Conservation (phyloP, 2,329 filamentous ascomycete species). For the Amylocarpus encephaloides region DNA sequence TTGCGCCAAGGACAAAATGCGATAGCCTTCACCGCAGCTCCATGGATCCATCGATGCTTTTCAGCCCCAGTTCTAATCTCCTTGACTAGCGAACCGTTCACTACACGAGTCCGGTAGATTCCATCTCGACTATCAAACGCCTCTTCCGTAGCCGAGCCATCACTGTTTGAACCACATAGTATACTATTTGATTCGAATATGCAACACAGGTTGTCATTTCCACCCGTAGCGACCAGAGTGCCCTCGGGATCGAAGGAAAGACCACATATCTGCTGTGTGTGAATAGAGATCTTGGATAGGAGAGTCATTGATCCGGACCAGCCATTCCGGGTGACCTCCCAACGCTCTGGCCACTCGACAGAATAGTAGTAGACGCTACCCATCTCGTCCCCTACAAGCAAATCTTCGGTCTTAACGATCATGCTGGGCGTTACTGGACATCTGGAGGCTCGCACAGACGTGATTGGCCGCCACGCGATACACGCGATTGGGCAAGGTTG, state of each 20-base stretch:
- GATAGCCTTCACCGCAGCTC: slow-evolving; percentile 90
- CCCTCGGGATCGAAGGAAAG: slow-evolving; percentile 81
- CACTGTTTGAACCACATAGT: slow-evolving; percentile 11
- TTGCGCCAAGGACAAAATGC: slow-evolving; percentile 94
- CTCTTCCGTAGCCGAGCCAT: slow-evolving; percentile 15
- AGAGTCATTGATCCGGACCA: slow-evolving; percentile 77
- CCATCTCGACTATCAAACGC: slow-evolving; percentile 22
- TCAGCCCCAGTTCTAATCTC: slow-evolving; percentile 50
- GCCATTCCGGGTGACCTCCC: slow-evolving; percentile 55
- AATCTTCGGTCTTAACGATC: slow-evolving; percentile 66
- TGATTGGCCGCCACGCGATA: slow-evolving; percentile 70
- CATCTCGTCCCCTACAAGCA: slow-evolving; percentile 77
- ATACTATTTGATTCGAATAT: slow-evolving; percentile 55
- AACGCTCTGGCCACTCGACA: slow-evolving; percentile 71
- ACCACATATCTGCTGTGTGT: slow-evolving; percentile 87
- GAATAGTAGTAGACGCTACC: slow-evolving; percentile 85
- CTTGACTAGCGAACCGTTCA: slow-evolving; percentile 34
- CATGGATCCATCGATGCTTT: slow-evolving; percentile 69
- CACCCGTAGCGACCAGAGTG: slow-evolving; percentile 73
- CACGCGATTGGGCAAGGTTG: slow-evolving; percentile 71
- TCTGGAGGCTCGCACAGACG: slow-evolving; percentile 45
- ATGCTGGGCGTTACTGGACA: slow-evolving; percentile 40
- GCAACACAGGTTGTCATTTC: slow-evolving; percentile 86
- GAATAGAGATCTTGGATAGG: slow-evolving; percentile 68
- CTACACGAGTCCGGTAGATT: slow-evolving; percentile 28